Evolutionary conservation across 1,139 yeast genomes (phyloP).

Genomic region (Wickerhamomyces sp.): DNA sequence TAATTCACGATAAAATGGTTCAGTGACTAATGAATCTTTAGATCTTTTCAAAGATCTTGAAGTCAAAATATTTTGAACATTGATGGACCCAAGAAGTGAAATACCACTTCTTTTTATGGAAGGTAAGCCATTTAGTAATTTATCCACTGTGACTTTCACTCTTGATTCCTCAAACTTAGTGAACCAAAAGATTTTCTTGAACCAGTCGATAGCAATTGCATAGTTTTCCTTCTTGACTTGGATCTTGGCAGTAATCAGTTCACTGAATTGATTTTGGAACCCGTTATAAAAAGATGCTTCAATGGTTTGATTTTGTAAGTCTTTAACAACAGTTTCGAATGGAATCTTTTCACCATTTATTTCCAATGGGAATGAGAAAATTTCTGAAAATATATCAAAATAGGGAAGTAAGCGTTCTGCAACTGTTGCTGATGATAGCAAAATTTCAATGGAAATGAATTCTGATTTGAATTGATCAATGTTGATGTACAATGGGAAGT

Average conservation of each 20-base stretch:
- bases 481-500: constrained; percentile 68
- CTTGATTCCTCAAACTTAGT: constrained; percentile 71
- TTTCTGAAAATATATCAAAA: constrained; percentile 56
- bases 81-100: constrained; percentile 60
- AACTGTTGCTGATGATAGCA: constrained; percentile 60
- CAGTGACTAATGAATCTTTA: constrained; percentile 61
- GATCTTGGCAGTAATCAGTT: constrained; percentile 55
- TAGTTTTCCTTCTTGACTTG: constrained; percentile 64
- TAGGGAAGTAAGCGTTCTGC: constrained; percentile 58
- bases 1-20: constrained; percentile 48
- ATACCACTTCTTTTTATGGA: constrained; percentile 80
- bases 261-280: constrained; percentile 57
- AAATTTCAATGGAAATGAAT: constrained; percentile 66
- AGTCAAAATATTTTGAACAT: constrained; percentile 47
- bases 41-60: constrained; percentile 62
- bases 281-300: constrained; percentile 53
- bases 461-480: constrained; percentile 77
- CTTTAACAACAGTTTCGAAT: constrained; percentile 70
- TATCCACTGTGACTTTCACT: constrained; percentile 66
- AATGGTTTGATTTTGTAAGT: constrained; percentile 69
- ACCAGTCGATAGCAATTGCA: constrained; percentile 69
- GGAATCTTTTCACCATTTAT: constrained; percentile 56
- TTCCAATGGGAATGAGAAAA: constrained; percentile 69
- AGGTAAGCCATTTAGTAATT: constrained; percentile 67
- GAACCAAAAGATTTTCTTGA: constrained; percentile 55